phyloP scores from a whole-genome alignment of 2,329 filamentous ascomycete genomes.

The Neophaeococcomyces aloes region DNA sequence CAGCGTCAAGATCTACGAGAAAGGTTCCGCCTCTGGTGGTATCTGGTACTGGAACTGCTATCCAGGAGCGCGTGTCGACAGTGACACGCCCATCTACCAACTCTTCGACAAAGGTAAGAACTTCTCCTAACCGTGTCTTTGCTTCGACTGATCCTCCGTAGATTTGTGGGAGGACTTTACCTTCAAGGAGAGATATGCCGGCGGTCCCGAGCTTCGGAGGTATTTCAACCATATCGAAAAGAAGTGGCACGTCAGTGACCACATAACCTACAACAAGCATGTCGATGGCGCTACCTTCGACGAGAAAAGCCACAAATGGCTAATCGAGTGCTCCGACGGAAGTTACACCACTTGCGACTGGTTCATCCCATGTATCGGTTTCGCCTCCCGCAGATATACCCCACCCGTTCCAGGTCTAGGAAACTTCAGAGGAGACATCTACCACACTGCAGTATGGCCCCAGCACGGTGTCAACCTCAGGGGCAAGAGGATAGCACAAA shows the following conservation, averaged over 20 bases:
- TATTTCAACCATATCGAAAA: constrained; percentile 36
- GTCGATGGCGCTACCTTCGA: constrained; percentile 31
- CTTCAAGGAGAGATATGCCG: constrained; percentile 32
- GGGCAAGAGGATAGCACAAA: constrained; percentile 50
- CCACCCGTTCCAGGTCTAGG: constrained; percentile 51
- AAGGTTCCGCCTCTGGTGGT: constrained; percentile 35
- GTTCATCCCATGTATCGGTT: constrained; percentile 33
- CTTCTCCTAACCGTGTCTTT: constrained; percentile 20
- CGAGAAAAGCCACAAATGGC: constrained; percentile 16
- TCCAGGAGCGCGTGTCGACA: constrained; percentile 39
- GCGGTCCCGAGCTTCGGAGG: constrained; percentile 27
- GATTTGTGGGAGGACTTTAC: constrained; percentile 38
- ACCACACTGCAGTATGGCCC: constrained; percentile 53
- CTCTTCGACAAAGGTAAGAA: constrained; percentile 13
- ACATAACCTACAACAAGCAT: constrained; percentile 26
- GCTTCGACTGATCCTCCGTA: constrained; percentile 28
- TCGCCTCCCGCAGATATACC: constrained; percentile 43
- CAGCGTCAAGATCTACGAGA: constrained; percentile 42
- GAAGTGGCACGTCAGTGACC: constrained; percentile 29
- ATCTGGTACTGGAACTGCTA: constrained; percentile 31
- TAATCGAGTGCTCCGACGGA: constrained; percentile 14
- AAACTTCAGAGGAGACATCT: constrained; percentile 47
- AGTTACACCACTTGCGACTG: constrained; percentile 12
- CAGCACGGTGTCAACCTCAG: constrained; percentile 44
- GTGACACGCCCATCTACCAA: constrained; percentile 19